phyloP scores from a whole-genome alignment of 805 yeast species.

The Kazachstania viticola region DNA sequence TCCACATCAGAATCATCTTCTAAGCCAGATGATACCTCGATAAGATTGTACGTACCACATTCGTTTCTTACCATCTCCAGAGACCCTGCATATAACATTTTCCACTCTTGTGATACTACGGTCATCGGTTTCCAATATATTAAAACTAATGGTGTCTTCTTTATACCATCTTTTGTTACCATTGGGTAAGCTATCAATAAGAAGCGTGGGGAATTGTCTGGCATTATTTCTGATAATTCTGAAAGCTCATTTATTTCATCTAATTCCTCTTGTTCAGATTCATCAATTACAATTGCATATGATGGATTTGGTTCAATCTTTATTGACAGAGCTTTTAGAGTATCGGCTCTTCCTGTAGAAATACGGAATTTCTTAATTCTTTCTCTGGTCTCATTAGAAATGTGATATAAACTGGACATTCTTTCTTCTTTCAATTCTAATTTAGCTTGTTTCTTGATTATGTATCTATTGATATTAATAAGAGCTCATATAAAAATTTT shows the following conservation, averaged over 20 bases:
- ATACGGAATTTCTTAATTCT: constrained; percentile 62
- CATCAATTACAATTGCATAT: constrained; percentile 23
- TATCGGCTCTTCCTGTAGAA: constrained; percentile 51
- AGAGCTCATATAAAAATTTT: no score
- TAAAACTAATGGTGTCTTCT: constrained; percentile 61
- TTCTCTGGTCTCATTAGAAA: constrained; percentile 49
- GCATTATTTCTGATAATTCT: constrained; percentile 63
- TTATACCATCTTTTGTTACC: constrained; percentile 57
- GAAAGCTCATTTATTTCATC: constrained; percentile 37
- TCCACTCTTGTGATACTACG: constrained; percentile 57
- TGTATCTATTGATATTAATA: no score
- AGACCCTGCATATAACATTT: constrained; percentile 89
- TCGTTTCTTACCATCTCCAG: constrained; percentile 67
- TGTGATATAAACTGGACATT: constrained; percentile 47
- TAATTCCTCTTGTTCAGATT: constrained; percentile 40
- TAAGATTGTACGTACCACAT: constrained; percentile 52
- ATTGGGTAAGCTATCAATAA: constrained; percentile 69
- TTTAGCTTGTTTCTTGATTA: no score
- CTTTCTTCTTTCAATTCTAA: no score
- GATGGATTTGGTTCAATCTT: constrained; percentile 25
- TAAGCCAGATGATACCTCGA: constrained; percentile 26
- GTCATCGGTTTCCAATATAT: constrained; percentile 86
- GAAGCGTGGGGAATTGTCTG: constrained; percentile 72
- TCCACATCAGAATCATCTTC: constrained; percentile 26
- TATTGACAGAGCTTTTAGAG: constrained; percentile 47